Percentiles rank a stretch among this genome's conserved stretches.
phyloP scores from a whole-genome alignment of 2,329 filamentous ascomycete genomes.

The Aureobasidium sp. region DNA sequence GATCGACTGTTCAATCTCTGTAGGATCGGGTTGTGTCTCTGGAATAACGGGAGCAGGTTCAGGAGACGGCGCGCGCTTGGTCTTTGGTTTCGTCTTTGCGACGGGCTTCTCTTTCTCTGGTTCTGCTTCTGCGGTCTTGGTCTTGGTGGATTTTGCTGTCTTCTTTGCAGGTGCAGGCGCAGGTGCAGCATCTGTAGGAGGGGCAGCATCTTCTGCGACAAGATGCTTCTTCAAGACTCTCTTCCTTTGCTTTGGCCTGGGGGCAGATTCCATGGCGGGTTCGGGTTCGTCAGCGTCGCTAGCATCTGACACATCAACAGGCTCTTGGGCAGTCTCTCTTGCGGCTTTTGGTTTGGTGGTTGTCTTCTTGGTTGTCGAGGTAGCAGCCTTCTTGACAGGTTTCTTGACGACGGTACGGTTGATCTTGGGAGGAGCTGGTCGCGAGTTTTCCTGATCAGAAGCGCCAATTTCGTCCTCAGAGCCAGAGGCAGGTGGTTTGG shows the following conservation, averaged over 20 bases:
- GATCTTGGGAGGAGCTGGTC: constrained; percentile 13
- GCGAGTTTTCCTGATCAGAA: constrained; percentile 7
- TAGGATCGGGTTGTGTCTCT: constrained; percentile 40
- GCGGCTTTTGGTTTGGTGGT: constrained; percentile 31
- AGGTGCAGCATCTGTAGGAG: not conserved
- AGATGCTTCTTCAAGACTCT: constrained; percentile 18
- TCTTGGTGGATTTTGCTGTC: constrained; percentile 23
- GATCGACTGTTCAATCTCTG: constrained; percentile 28
- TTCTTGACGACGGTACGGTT: constrained; percentile 24
- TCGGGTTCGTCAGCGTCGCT: constrained; percentile 37
- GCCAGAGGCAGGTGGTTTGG: constrained; percentile 1
- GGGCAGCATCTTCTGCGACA: constrained; percentile 17
- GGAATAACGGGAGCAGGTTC: constrained; percentile 36
- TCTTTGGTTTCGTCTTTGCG: constrained; percentile 7
- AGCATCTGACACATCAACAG: constrained; percentile 30
- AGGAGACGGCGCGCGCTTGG: constrained; percentile 27
- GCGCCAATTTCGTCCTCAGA: constrained; percentile 14
- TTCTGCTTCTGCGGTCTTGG: constrained; percentile 19
- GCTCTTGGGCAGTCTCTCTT: constrained; percentile 39
- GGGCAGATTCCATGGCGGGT: constrained; percentile 29
- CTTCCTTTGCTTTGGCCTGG: constrained; percentile 22
- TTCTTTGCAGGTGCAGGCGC: constrained; percentile 12
- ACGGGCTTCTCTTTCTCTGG: constrained; percentile 13
- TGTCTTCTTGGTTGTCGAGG: constrained; percentile 27
- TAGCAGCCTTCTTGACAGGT: constrained; percentile 22